Conservation (phyloP, 1,284 basidiomycete genomes). For the Psilocybe mexicana region DNA sequence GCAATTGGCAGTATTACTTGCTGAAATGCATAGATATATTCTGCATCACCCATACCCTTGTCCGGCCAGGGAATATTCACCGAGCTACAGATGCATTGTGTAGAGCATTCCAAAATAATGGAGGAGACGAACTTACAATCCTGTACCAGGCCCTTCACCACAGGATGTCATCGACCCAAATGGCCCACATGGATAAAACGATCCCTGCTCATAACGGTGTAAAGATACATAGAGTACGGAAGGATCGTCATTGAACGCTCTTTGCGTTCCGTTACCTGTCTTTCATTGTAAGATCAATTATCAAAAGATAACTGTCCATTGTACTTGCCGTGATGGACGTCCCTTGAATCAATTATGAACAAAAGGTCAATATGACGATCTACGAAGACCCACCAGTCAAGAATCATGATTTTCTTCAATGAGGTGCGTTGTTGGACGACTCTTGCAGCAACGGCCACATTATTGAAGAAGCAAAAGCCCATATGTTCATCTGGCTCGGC, state of each 20-base stretch:
- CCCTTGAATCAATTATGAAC: constrained; percentile 55
- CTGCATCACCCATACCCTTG: constrained; percentile 88
- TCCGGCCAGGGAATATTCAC: constrained; percentile 98
- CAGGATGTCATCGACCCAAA: constrained; percentile 87
- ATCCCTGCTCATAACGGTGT: constrained; percentile 91
- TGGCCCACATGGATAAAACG: constrained; percentile 91
- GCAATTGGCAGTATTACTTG: constrained; percentile 97
- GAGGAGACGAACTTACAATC: constrained; percentile 60
- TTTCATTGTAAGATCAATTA: neutral
- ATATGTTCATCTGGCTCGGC: constrained; percentile 97
- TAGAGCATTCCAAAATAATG: constrained; percentile 22
- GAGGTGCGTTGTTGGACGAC: constrained; percentile 73
- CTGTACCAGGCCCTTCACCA: constrained; percentile 81
- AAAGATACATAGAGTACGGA: constrained; percentile 95
- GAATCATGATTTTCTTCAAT: constrained; percentile 82
- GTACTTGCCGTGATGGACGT: constrained; percentile 91
- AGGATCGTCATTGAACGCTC: constrained; percentile 91
- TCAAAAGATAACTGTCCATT: neutral
- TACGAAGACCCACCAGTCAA: constrained; percentile 83
- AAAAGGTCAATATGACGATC: constrained; percentile 9
- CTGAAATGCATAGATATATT: constrained; percentile 97
- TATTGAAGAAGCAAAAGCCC: constrained; percentile 99
- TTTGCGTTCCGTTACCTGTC: constrained; percentile 93
- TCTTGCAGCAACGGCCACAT: constrained; percentile 90
- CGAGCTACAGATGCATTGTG: constrained; percentile 49